Percentiles rank a stretch among this genome's conserved stretches.
Evolutionary conservation across 1,284 basidiomycete genomes (phyloP).

Genomic region (Pseudozyma thailandica): DNA sequence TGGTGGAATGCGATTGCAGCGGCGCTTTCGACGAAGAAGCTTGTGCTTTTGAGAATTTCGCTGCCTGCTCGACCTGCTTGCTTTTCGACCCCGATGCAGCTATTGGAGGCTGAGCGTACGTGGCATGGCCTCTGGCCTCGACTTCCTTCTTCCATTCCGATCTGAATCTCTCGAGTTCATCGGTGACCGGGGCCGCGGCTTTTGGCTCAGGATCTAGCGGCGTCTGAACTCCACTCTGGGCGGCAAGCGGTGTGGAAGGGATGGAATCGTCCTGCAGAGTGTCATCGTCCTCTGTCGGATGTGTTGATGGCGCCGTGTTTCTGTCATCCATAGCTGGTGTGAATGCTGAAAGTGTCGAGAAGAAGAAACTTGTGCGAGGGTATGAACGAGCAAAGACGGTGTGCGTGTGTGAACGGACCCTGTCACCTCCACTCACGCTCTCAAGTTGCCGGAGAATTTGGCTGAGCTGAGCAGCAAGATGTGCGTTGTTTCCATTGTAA

Average conservation of each 20-base stretch:
- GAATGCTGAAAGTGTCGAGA: background rate
- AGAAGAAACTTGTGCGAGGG: background rate
- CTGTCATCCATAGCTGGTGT: constrained; percentile 11
- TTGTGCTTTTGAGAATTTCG: background rate
- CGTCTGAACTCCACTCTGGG: constrained; percentile 23
- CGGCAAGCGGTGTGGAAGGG: constrained; percentile 23
- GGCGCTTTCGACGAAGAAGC: constrained; percentile 2
- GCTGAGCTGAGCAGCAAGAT: background rate
- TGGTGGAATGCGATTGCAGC: background rate
- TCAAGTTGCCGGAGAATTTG: constrained; percentile 9
- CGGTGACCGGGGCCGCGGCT: constrained; percentile 13
- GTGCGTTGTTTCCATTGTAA: background rate
- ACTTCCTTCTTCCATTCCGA: constrained; percentile 55
- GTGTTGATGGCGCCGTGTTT: constrained; percentile 25
- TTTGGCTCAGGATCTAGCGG: constrained; percentile 11
- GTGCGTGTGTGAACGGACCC: constrained; percentile 15
- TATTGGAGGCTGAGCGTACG: constrained; percentile 18
- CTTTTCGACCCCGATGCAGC: background rate
- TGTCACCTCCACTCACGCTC: background rate
- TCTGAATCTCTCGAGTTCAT: constrained; percentile 51
- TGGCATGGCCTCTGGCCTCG: constrained; percentile 17
- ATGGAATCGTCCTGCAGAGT: constrained; percentile 8
- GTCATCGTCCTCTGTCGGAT: background rate
- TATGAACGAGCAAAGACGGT: background rate
- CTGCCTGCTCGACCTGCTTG: background rate